Conservation (phyloP, 371 early-diverging fungal species). For the Chytridiales sp. region DNA sequence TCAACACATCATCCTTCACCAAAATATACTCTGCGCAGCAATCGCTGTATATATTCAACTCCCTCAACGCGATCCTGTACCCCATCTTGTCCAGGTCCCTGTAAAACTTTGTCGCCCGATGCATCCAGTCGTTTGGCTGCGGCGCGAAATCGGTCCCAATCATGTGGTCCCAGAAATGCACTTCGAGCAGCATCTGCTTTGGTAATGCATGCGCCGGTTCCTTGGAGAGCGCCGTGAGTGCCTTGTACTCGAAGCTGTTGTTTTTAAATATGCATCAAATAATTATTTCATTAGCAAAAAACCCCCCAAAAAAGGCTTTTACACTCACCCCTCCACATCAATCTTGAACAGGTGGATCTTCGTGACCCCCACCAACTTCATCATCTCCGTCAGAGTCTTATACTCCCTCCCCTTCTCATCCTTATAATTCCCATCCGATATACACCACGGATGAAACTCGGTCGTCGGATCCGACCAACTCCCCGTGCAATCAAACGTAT, state of each 20-base stretch:
- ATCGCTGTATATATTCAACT: neutral
- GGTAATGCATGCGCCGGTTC: slow-evolving; percentile 15
- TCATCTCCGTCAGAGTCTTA: slow-evolving; percentile 17
- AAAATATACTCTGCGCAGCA: slow-evolving; percentile 2
- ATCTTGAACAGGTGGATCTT: slow-evolving; percentile 24
- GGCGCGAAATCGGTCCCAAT: slow-evolving; percentile 5
- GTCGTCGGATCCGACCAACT: slow-evolving; percentile 17
- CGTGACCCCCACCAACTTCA: slow-evolving; percentile 10
- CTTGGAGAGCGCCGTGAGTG: slow-evolving; percentile 7
- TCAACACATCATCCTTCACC: too few species aligned
- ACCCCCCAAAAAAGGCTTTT: neutral
- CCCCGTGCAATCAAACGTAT: slow-evolving; percentile 30
- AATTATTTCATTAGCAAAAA: too few species aligned
- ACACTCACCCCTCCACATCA: slow-evolving; percentile 26
- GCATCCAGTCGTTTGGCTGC: slow-evolving; percentile 8
- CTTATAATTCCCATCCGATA: slow-evolving; percentile 17
- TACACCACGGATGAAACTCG: slow-evolving; percentile 22
- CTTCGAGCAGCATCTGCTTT: slow-evolving; percentile 26
- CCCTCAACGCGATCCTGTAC: slow-evolving; percentile 10
- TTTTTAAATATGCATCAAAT: neutral
- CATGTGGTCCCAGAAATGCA: slow-evolving; percentile 14
- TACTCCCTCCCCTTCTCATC: slow-evolving; percentile 3
- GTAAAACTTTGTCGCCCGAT: neutral
- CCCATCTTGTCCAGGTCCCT: slow-evolving; percentile 14
- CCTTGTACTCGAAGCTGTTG: slow-evolving; percentile 24